A percentile compares a stretch with the other conserved stretches of the same genome.
Conservation (phyloP, 805 yeast species). For the Candida ipomoeae region DNA sequence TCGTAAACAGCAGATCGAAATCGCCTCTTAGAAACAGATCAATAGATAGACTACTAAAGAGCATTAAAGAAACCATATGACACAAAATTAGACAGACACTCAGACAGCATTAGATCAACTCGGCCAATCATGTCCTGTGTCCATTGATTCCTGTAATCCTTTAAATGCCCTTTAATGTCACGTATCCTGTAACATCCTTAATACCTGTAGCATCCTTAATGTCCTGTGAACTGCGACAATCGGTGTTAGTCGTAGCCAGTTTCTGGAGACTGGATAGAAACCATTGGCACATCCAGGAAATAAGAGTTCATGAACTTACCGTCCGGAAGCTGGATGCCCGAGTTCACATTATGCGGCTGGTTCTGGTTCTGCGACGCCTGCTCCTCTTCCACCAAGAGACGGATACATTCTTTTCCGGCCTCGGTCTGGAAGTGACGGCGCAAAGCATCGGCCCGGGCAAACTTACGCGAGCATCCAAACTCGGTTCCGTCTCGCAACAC, state of each 20-base stretch:
- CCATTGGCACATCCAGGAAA: conserved; percentile 23
- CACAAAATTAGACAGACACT: too few species aligned
- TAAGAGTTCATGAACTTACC: conserved; percentile 17
- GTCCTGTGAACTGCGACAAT: too few species aligned
- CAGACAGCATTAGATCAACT: too few species aligned
- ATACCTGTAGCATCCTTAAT: too few species aligned
- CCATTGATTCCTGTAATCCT: too few species aligned
- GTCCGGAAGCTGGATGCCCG: conserved; percentile 19
- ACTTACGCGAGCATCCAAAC: conserved; percentile 44
- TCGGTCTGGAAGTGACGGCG: conserved; percentile 45
- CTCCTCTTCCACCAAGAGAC: conserved; percentile 39
- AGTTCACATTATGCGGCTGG: conserved; percentile 4
- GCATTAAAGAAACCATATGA: too few species aligned
- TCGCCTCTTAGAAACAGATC: too few species aligned
- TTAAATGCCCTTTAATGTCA: too few species aligned
- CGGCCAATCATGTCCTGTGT: too few species aligned
- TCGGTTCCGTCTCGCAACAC: conserved; percentile 47
- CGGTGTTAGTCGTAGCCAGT: background rate
- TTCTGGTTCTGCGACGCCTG: conserved; percentile 22
- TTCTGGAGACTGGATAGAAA: conserved; percentile 38
- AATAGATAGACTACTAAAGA: too few species aligned
- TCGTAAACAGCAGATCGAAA: too few species aligned
- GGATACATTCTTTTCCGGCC: conserved; percentile 42
- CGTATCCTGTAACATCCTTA: too few species aligned
- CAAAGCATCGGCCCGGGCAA: conserved; percentile 45